Conservation (phyloP, 2,329 filamentous ascomycete species). For the Paraphaeosphaeria minitans region DNA sequence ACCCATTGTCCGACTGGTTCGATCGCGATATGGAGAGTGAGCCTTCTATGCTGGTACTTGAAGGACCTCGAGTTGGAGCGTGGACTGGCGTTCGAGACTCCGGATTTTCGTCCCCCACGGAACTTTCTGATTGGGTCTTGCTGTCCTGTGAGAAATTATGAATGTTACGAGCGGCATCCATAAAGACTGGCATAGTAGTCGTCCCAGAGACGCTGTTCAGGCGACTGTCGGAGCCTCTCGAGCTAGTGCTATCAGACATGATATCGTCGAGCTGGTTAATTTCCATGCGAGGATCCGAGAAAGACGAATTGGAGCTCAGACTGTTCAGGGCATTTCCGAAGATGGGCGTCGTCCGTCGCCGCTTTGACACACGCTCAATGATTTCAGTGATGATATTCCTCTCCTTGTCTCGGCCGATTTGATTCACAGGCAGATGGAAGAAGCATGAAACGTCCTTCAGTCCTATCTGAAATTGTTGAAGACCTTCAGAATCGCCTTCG, state of each 20-base stretch:
- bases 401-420: slow-evolving; percentile 80
- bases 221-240: slow-evolving; percentile 58
- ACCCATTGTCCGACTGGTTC: slow-evolving; percentile 33
- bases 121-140: slow-evolving; percentile 29
- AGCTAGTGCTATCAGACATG: slow-evolving; percentile 57
- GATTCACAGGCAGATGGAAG: slow-evolving; percentile 80
- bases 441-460: slow-evolving; percentile 90
- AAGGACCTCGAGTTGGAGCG: slow-evolving; percentile 25
- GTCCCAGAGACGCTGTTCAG: slow-evolving; percentile 40
- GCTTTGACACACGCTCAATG: slow-evolving; percentile 76
- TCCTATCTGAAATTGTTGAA: slow-evolving; percentile 77
- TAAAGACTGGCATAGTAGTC: slow-evolving; percentile 25
- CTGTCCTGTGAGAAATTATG: slow-evolving; percentile 40
- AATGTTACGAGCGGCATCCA: slow-evolving; percentile 32
- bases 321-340: slow-evolving; percentile 52
- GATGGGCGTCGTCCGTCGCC: slow-evolving; percentile 53
- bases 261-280: slow-evolving; percentile 56
- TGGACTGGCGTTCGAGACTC: slow-evolving; percentile 29
- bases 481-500: slow-evolving; percentile 72
- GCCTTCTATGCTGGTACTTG: slow-evolving; percentile 40
- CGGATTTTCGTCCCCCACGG: slow-evolving; percentile 29
- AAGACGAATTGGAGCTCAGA: slow-evolving; percentile 59
- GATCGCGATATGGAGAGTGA: slow-evolving; percentile 33
- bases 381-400: slow-evolving; percentile 68
- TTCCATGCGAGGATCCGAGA: slow-evolving; percentile 58